These are phyloP conservation scores for Pseudonitzschia multistriata DNA, from an alignment of 108 stramenopile genomes.

Conservation along the genomic window DNA sequence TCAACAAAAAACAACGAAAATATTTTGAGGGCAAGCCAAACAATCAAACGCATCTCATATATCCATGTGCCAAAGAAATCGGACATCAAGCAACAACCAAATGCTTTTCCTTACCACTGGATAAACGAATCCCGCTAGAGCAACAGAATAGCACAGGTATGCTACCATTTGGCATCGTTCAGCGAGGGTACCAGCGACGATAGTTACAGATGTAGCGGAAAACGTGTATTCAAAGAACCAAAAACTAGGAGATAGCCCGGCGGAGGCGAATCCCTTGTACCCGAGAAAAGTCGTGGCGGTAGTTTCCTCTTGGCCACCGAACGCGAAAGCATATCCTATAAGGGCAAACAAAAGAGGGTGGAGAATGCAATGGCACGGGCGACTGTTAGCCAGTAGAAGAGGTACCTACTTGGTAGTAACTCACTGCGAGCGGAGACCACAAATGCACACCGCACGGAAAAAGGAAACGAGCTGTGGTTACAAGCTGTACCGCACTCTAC, in stretches of 20 bases:
- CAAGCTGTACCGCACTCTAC: background rate
- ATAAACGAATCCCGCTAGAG: constrained; percentile 82
- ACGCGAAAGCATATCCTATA: constrained; percentile 77
- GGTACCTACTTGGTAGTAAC: constrained; percentile 1
- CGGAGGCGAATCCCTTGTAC: constrained; percentile 42
- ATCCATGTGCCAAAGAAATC: constrained; percentile 50
- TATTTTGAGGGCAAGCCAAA: too few species aligned
- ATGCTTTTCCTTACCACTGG: constrained; percentile 46
- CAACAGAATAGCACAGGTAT: constrained; percentile 74
- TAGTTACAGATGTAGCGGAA: constrained; percentile 81
- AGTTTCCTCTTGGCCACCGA: constrained; percentile 48
- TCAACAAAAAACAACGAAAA: background rate
- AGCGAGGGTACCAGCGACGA: constrained; percentile 91
- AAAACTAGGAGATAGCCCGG: constrained; percentile 40
- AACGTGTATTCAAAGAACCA: constrained; percentile 89
- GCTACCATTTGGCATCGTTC: constrained; percentile 85
- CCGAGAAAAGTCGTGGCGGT: constrained; percentile 63
- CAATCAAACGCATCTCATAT: too few species aligned
- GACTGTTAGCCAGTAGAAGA: background rate
- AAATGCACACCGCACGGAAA: background rate
- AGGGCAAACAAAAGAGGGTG: background rate
- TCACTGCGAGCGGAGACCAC: too few species aligned
- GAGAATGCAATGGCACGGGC: too few species aligned
- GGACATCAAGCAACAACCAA: constrained; percentile 9
- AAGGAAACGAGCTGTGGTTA: background rate